Conservation (phyloP, 768 basidiomycete genomes). For the Lactifluus volemus region DNA sequence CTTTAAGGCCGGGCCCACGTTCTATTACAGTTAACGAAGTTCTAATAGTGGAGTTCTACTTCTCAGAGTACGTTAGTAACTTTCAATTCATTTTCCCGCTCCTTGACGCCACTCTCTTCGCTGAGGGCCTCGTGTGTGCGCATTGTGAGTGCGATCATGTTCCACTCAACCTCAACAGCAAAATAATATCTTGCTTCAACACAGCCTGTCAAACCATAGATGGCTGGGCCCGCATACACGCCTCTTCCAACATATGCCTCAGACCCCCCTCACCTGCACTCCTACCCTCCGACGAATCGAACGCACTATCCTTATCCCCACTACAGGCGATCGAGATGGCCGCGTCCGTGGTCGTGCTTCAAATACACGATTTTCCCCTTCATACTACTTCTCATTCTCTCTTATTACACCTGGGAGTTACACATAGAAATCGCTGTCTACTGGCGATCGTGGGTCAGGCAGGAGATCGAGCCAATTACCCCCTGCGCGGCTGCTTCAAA, state of each 20-base stretch:
- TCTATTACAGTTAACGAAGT: neutral
- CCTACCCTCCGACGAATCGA: neutral
- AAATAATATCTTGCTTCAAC: neutral
- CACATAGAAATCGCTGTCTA: constrained; percentile 84
- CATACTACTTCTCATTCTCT: constrained; percentile 16
- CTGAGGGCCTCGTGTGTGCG: neutral
- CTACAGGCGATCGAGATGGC: neutral
- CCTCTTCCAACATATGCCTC: neutral
- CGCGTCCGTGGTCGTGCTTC: constrained; percentile 5
- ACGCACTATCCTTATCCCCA: neutral
- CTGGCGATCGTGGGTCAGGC: constrained; percentile 61
- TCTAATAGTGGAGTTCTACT: neutral
- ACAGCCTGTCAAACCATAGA: neutral
- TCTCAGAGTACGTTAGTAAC: neutral
- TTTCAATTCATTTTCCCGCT: neutral
- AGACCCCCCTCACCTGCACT: neutral
- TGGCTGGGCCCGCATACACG: neutral
- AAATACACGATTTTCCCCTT: constrained; percentile 17
- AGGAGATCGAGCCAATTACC: constrained; percentile 56
- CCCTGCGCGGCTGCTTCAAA: constrained; percentile 70
- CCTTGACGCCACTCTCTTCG: too few species aligned
- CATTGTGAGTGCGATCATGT: too few species aligned
- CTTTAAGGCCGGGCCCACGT: neutral
- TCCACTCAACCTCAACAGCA: neutral
- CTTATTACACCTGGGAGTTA: constrained; percentile 47